These are phyloP conservation scores for Crithidia fasciculata DNA, from an alignment of 208 protist species.

Conservation along the genomic window DNA sequence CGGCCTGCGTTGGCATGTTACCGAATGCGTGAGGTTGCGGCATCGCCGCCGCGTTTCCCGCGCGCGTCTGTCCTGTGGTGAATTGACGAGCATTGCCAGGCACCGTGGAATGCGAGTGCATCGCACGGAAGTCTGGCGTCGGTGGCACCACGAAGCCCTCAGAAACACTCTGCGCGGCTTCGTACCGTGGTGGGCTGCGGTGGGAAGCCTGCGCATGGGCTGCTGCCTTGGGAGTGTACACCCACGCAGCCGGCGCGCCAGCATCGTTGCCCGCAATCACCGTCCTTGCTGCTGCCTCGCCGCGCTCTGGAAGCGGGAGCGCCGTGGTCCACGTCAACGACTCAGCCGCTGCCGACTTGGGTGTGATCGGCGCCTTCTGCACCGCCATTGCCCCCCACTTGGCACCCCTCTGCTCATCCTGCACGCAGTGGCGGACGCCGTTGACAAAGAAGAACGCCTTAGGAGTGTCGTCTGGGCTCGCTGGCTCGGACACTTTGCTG, in stretches of 20 bases:
- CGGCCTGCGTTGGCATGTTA: neutral
- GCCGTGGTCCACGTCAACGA: neutral
- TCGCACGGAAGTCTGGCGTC: neutral
- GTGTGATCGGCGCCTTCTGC: neutral
- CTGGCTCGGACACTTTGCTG: neutral
- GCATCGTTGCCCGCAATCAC: conserved; percentile 14
- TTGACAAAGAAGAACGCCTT: conserved; percentile 25
- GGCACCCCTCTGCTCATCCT: conserved; percentile 1
- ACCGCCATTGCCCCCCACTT: conserved; percentile 4
- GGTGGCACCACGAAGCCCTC: neutral
- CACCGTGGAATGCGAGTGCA: neutral
- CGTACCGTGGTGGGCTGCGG: conserved; percentile 15
- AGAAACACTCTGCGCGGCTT: neutral
- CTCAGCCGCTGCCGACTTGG: neutral
- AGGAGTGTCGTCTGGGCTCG: neutral
- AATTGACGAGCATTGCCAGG: neutral
- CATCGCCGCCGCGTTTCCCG: neutral
- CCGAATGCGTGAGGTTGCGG: neutral
- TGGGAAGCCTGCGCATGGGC: neutral
- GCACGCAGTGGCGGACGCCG: conserved; percentile 21
- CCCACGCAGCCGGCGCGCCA: conserved; percentile 10
- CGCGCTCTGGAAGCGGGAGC: neutral
- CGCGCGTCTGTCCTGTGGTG: neutral
- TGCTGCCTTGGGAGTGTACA: conserved; percentile 4
- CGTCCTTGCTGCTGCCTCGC: neutral